Evolutionary conservation across 139 green algal species (phyloP), one percentile per base, ranked within the genome.

Genomic region (Chlamydomonas incerta): DNA sequence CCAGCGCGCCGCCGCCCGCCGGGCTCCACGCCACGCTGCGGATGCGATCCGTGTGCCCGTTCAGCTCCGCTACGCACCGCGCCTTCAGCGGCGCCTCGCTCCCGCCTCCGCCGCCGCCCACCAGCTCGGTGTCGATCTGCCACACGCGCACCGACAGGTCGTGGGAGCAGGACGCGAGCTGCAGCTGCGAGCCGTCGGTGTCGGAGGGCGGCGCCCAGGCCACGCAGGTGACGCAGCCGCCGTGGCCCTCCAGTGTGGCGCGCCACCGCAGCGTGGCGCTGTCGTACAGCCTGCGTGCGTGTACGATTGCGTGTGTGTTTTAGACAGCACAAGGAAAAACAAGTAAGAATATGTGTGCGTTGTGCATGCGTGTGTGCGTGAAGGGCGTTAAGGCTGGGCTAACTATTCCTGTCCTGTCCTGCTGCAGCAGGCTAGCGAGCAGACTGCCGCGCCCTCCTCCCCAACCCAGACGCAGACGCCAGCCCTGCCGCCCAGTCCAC

Each of bases 221-320:
- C 0, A 70, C 55, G 31, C 55, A 70, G n/a, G 74, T 81, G n/a
- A 80, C 72, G 47, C 72, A 80, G 72, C 20, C 55, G 55, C 21
- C 11, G 55, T 62, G 55, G 55, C 20, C 55, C 55, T 62, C 21
- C 21, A 50, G 41, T 8, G 41, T 50, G 41, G 41, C 41, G 6
- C 41, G 41, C 41, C 41, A 50, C 13, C 72, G 46, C 14, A n/a
- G 47, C 20, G 13, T 50, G 29, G 31, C 50, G 1, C 13, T n/a
- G n/a, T 80, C 72, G 50, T 50, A 80, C n/a, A 80, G 50, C 4
- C 72, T 50, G 41, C n/a, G n/a, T n/a, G n/a, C n/a, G n/a, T n/a
- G n/a, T n/a, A n/a, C n/a, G n/a, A n/a, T n/a, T n/a, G n/a, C n/a
- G n/a, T n/a, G n/a, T n/a, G n/a, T n/a, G n/a, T n/a, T n/a, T n/a